Percentiles rank a stretch among this genome's conserved stretches.
Evolutionary conservation across 106 monocot species (phyloP).

Genomic region (Gastrodia elata): DNA sequence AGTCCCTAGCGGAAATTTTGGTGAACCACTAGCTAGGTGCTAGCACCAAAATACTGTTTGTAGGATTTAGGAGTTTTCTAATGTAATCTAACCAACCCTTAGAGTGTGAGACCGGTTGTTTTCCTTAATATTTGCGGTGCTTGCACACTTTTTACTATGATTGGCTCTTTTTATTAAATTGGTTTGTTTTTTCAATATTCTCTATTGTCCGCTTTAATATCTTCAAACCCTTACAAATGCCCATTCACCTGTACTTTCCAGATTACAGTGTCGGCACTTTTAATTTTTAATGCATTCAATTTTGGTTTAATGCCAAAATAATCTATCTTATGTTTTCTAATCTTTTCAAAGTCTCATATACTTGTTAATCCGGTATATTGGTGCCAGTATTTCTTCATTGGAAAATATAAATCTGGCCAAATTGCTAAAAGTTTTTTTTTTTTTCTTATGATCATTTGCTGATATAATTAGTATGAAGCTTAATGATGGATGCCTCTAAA

Average conservation of each 20-base stretch:
- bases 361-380: too few species aligned
- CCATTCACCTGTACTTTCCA: neutral
- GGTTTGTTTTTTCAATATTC: neutral
- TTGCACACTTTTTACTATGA: neutral
- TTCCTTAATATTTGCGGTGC: neutral
- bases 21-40: too few species aligned
- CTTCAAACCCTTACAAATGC: neutral
- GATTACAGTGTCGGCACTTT: neutral
- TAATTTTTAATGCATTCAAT: neutral
- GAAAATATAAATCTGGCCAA: too few species aligned
- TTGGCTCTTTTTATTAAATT: neutral
- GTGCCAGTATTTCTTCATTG: too few species aligned
- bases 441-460: neutral
- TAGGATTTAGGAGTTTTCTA: too few species aligned
- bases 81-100: too few species aligned
- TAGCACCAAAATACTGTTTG: too few species aligned
- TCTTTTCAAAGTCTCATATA: too few species aligned
- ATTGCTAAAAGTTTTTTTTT: too few species aligned
- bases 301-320: neutral
- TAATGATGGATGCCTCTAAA: neutral
- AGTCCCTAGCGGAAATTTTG: too few species aligned
- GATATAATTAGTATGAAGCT: neutral
- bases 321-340: too few species aligned
- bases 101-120: too few species aligned
- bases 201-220: neutral